Evolutionary conservation across 2,329 filamentous ascomycete species (phyloP), one percentile per base, ranked within the genome.

Genomic region (Orbilia ellipsospora): DNA sequence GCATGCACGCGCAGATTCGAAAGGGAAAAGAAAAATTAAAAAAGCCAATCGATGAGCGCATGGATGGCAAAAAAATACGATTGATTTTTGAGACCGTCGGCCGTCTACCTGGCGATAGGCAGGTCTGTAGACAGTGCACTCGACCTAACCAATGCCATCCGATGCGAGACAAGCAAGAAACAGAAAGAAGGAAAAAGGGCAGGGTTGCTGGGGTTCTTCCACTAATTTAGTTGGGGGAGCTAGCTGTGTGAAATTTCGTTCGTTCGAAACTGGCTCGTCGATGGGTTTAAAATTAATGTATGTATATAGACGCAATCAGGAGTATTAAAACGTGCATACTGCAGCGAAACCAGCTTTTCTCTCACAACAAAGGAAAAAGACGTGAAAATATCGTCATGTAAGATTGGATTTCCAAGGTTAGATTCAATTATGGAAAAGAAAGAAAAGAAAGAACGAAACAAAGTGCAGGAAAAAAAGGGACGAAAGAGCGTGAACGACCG

Each of bases 291-390:
- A 18, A 26, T 36, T 15, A 40, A 31, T 23, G 15, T 12, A 36
- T 55, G 61, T 66, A 66, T 66, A 66, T 56, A 44, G 62, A 56
- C 62, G 62, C 62, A 66, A 66, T 56, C 31, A 66, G 54, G 42
- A 20, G 31, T 59, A 50, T 61, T 26, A 67, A 59, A 56, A 18
- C 42, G 56, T 59, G 56, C 57, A 52, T 62, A 69, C 36, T 54
- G 56, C 40, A 69, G 64, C 64, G 64, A 60, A 61, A 36, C 31
- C 31, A 36, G 31, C 31, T 36, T 36, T 36, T 36, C 31, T 36
- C 31, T 36, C 28, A 36, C 31, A 23, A 23, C 23, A 23, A 4
- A 23, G 23, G 23, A 23, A 23, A 23, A 23, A 23, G 23, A 36
- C 10, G 10, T 36, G 31, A 36, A 36, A 36, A 36, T 36, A 36